Evolutionary conservation across 164 flowering plant genomes (phyloP).

Genomic region (Aristolochia contorta): DNA sequence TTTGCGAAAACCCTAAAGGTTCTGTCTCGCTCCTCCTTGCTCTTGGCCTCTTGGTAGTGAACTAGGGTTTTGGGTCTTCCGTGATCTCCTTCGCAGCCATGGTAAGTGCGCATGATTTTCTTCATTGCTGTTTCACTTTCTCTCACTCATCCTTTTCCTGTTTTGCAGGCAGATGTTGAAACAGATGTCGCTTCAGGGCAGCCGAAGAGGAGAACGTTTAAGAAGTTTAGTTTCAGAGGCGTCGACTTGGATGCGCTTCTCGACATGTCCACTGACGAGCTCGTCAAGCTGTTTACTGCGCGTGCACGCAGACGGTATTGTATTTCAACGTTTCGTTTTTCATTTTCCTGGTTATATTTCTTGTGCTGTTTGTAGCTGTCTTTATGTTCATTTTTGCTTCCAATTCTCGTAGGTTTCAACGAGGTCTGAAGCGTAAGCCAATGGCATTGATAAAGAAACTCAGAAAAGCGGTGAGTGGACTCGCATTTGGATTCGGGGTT

Average conservation of each 20-base stretch:
- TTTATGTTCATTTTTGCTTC: not conserved
- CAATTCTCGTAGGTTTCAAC: conserved; percentile 23
- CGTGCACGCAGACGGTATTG: conserved; percentile 39
- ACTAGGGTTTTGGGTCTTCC: not conserved
- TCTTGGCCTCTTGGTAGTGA: no score
- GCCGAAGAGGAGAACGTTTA: conserved; percentile 67
- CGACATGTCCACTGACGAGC: conserved; percentile 69
- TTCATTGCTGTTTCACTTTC: no score
- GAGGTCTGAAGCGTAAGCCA: conserved; percentile 45
- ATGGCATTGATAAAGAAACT: conserved; percentile 52
- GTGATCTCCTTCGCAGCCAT: not conserved
- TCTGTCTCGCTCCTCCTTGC: no score
- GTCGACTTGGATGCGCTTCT: conserved; percentile 68
- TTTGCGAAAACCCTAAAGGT: no score
- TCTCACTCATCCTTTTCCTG: not conserved
- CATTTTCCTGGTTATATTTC: not conserved
- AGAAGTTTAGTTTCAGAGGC: conserved; percentile 66
- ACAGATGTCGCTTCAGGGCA: conserved; percentile 35
- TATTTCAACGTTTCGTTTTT: not conserved
- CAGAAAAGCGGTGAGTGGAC: conserved; percentile 33
- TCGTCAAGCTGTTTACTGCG: conserved; percentile 61
- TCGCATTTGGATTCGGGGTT: no score
- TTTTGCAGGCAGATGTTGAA: conserved; percentile 15
- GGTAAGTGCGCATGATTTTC: not conserved
- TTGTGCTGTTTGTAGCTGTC: not conserved